Evolutionary conservation across 176 grass and related monocot species (phyloP).

Genomic region (Ensete ventricosum): DNA sequence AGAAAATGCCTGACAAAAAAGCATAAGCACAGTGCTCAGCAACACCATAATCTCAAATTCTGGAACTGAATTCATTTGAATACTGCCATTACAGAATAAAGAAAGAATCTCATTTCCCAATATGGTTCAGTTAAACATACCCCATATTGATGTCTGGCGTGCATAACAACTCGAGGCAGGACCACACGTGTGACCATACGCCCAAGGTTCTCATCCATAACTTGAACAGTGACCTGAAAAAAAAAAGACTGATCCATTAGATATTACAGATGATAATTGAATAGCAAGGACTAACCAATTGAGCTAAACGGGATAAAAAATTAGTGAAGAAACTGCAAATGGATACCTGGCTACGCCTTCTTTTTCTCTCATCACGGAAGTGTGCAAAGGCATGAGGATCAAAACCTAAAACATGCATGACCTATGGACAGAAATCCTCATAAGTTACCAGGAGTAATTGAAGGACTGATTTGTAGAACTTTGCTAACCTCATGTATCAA

Average conservation of each 20-base stretch:
- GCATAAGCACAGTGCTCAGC: not conserved
- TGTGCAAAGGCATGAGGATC: slow-evolving; percentile 99
- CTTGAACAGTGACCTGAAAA: slow-evolving; percentile 74
- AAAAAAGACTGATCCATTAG: no score
- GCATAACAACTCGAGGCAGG: slow-evolving; percentile 94
- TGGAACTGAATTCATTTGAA: not conserved
- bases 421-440: slow-evolving; percentile 18
- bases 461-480: no score
- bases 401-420: slow-evolving; percentile 99
- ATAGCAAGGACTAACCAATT: not conserved
- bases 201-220: slow-evolving; percentile 88
- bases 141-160: slow-evolving; percentile 95
- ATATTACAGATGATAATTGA: not conserved
- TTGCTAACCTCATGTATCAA: slow-evolving; percentile 63
- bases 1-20: slow-evolving; percentile 64
- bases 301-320: not conserved
- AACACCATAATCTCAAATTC: not conserved
- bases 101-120: no score
- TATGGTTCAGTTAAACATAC: slow-evolving; percentile 29
- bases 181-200: slow-evolving; percentile 80
- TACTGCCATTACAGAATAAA: not conserved
- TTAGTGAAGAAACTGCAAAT: not conserved
- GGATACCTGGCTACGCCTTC: slow-evolving; percentile 65
- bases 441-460: not conserved
- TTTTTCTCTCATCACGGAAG: slow-evolving; percentile 96